Evolutionary conservation across 164 flowering plant species (phyloP), one percentile per base, ranked within the genome.

Genomic region (Houttuynia cordata): DNA sequence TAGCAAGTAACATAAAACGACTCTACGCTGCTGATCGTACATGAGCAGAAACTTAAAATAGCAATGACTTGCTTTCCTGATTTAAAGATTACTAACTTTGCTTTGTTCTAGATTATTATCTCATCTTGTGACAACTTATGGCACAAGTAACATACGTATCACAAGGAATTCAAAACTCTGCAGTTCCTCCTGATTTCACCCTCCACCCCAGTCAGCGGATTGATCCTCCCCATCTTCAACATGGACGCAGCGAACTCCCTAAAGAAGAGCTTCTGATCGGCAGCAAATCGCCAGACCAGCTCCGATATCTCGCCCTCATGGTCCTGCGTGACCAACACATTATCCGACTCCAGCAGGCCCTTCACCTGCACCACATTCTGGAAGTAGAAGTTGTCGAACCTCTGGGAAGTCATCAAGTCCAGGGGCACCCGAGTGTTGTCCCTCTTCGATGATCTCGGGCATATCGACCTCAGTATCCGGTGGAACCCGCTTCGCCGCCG

Each of bases 221-320:
- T 79, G n/a, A 86, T 83, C 40, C 76, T 83, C 0, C 93, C 91
- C 96, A 88, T 86, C 72, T 81, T 88, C 51, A 81, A 41, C 39
- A 86, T 72, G 0, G 93, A 88, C 4, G 65, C 58, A 1, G 57
- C 80, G 68, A 77, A 88, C 23, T 82, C 73, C 8, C 22, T 65
- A 56, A 81, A 89, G 70, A 83, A 86, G 0, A 69, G 62, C 0
- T 74, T 19, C 34, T 63, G 63, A 17, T 54, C 37, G 45, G 42
- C 22, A 10, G 63, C 63, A 40, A 59, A 57, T 0, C 39, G 24
- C 61, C 68, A 52, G 15, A 66, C 68, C 62, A 66, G 49, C 41
- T 52, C 53, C 10, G 59, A 55, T 9, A 81, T 71, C 47, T 74
- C 75, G 9, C 82, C 83, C 30, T 75, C 79, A 23, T 56, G 42